These are phyloP conservation scores for Russula sp. DNA, from an alignment of 768 basidiomycete genomes.

Conservation along the genomic window DNA sequence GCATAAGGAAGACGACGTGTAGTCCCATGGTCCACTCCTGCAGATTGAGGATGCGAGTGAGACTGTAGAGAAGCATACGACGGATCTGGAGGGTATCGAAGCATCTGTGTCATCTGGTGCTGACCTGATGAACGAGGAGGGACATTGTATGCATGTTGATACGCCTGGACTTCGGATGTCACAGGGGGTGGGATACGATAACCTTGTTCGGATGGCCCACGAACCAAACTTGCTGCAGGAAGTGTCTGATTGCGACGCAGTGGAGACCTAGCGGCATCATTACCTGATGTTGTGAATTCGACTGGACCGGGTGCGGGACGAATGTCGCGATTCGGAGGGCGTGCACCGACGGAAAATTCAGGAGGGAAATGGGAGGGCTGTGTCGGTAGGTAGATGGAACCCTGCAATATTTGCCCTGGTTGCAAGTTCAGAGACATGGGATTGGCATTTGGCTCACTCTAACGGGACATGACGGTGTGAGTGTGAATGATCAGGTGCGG, in stretches of 20 bases:
- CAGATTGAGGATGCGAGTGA: background rate
- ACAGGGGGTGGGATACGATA: background rate
- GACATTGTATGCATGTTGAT: background rate
- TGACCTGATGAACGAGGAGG: background rate
- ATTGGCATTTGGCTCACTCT: constrained; percentile 16
- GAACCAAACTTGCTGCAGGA: background rate
- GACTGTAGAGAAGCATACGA: background rate
- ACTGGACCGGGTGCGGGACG: background rate
- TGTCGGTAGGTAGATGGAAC: constrained; percentile 17
- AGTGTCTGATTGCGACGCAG: constrained; percentile 15
- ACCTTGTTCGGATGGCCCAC: constrained; percentile 1
- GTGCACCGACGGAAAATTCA: constrained; percentile 8
- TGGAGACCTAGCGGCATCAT: background rate
- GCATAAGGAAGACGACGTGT: background rate
- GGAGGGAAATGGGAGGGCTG: constrained; percentile 12
- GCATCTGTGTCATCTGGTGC: background rate
- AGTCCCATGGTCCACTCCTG: background rate
- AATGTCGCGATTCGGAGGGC: constrained; percentile 7
- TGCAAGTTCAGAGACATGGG: constrained; percentile 25
- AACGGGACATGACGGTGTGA: background rate
- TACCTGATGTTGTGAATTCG: background rate
- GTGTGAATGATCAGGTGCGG: background rate
- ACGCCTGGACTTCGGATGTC: background rate
- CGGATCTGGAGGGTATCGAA: background rate
- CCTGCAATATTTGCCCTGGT: constrained; percentile 30